These are phyloP conservation scores for Guyanaporus albipodus DNA, from an alignment of 768 basidiomycete species.

Conservation along the genomic window DNA sequence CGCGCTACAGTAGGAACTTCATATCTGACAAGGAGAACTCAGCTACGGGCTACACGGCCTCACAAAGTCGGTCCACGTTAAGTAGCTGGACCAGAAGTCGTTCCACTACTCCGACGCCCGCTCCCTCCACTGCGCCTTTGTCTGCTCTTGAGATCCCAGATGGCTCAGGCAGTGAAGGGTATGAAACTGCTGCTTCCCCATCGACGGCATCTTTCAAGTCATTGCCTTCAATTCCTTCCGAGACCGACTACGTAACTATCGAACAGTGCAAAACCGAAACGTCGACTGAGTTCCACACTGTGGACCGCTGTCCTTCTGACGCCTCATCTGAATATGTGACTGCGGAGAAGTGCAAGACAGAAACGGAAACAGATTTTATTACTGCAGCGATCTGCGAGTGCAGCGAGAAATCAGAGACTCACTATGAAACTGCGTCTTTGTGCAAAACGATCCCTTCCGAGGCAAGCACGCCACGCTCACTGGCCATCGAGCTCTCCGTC, in stretches of 20 bases:
- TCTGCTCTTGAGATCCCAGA: conserved; percentile 31
- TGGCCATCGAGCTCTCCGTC: conserved; percentile 31
- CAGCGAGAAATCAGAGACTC: conserved; percentile 40
- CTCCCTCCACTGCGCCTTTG: conserved; percentile 27
- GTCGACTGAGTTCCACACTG: conserved; percentile 48
- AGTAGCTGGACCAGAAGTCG: conserved; percentile 33
- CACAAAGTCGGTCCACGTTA: conserved; percentile 32
- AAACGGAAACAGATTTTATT: conserved; percentile 40
- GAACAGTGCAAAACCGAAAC: conserved; percentile 41
- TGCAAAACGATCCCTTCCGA: conserved; percentile 37
- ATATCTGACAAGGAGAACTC: conserved; percentile 59
- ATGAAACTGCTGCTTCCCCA: conserved; percentile 41
- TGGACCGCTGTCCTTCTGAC: conserved; percentile 40
- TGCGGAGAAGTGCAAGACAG: conserved; percentile 40
- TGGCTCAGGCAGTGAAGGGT: conserved; percentile 48
- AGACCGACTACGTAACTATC: conserved; percentile 43
- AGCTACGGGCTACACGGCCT: conserved; percentile 31
- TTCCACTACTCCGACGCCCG: conserved; percentile 30
- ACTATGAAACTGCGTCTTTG: conserved; percentile 47
- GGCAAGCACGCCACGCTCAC: conserved; percentile 33
- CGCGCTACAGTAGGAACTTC: conserved; percentile 38
- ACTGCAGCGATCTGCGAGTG: conserved; percentile 44
- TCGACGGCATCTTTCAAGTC: conserved; percentile 53
- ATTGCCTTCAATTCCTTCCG: conserved; percentile 57
- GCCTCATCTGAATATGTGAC: conserved; percentile 47